Base-by-base conservation (phyloP, 2,329 filamentous ascomycete species). In the Fusarium verrucosum region DNA sequence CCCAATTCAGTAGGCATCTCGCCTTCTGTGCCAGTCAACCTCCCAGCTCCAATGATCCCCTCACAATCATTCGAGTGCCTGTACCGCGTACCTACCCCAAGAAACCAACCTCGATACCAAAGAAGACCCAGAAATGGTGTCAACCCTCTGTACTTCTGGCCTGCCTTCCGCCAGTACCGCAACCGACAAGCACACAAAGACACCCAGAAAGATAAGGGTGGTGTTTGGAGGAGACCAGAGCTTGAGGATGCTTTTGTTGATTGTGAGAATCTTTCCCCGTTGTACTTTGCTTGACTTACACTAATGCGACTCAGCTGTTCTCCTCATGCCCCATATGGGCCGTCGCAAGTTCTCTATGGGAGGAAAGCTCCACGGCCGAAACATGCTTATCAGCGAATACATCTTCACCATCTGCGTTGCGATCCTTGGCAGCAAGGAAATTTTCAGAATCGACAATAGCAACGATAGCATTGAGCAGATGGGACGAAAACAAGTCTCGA, bases 321-420 rank as follows among this genome's bases (percentile, higher is more conserved):
- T 89, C 45, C 78, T 88, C 44, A 88, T 90, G 73, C 87, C 88
- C 40, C 82, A 84, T 66, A 88, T 90, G 83, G 87, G 87, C 28
- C 82, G 87, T 46, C 83, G 85, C 70, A 90, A 90, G 77, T 88
- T 87, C 72, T 87, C 84, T 57, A 87, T 88, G 77, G 83, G 84
- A 62, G 83, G 85, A 32, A 85, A 87, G 72, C 84, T 85, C 35
- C 86, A 88, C 67, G 88, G 88, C 6, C 85, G 88, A 44, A 91
- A 91, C 76, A 89, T 89, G 83, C 81, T 91, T 53, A 89, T 91
- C 70, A 85, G 83, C 70, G 86, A 89, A 74, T 90, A 90, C 75
- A 82, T 90, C 40, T 89, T 79, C 54, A 73, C 74, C 46, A 75
- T 79, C 50, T 79, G 77, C 40, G 70, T 79, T 49, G 75, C 74